phyloP scores from a whole-genome alignment of 768 basidiomycete species.

The Lactarius hatsudake region DNA sequence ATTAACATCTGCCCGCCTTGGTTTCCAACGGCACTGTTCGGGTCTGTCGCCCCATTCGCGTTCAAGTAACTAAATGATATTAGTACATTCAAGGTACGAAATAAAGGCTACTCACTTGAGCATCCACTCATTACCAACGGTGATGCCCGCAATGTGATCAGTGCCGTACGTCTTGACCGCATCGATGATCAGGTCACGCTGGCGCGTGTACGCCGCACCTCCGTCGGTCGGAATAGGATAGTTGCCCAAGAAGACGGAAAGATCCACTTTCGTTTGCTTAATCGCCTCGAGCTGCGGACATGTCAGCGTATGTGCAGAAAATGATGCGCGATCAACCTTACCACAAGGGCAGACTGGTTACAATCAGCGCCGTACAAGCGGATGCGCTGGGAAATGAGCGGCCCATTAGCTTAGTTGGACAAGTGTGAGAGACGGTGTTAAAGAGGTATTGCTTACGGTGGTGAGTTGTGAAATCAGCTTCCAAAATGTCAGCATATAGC shows the following conservation, averaged over 20 bases:
- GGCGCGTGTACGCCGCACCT: constrained; percentile 65
- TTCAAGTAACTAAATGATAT: constrained; percentile 51
- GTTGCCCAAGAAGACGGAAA: constrained; percentile 76
- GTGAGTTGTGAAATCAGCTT: constrained; percentile 86
- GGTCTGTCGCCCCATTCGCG: constrained; percentile 44
- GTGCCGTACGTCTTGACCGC: constrained; percentile 78
- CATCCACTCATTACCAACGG: constrained; percentile 91
- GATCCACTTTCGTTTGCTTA: constrained; percentile 81
- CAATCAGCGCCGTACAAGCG: constrained; percentile 88
- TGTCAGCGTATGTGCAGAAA: background rate
- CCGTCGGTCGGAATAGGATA: constrained; percentile 64
- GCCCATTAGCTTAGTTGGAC: background rate
- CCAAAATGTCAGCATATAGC: background rate
- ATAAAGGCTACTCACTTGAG: constrained; percentile 52
- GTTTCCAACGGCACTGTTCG: constrained; percentile 60
- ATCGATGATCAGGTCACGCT: constrained; percentile 60
- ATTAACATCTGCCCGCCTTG: constrained; percentile 62
- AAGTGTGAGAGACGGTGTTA: background rate
- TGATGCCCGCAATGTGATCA: constrained; percentile 72
- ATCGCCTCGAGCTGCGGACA: constrained; percentile 74
- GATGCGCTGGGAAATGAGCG: constrained; percentile 44
- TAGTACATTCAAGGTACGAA: background rate
- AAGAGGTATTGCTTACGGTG: constrained; percentile 35
- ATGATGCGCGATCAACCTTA: constrained; percentile 34
- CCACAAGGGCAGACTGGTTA: constrained; percentile 75